phyloP scores from a whole-genome alignment of 1,139 yeast genomes.

The Blastobotrys malaysiensis region DNA sequence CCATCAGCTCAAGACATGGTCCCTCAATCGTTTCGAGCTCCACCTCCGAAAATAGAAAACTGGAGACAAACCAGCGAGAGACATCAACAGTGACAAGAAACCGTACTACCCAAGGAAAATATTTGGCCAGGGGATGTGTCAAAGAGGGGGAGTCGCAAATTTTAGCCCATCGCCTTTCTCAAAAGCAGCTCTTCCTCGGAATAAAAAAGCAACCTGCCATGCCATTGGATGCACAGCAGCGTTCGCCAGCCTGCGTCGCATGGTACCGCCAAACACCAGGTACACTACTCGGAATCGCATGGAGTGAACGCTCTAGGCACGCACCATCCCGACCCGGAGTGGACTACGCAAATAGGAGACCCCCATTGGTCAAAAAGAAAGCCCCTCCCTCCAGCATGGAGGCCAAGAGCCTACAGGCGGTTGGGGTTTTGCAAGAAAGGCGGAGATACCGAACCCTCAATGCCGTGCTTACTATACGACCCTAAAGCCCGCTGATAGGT shows the following conservation, averaged over 20 bases:
- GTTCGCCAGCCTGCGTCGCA: background rate
- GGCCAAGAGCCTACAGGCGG: no score
- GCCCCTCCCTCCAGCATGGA: no score
- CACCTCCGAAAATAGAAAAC: background rate
- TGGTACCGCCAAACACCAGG: background rate
- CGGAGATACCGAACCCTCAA: background rate
- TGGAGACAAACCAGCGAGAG: background rate
- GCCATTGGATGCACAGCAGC: background rate
- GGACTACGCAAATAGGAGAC: no score
- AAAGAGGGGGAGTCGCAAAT: no score
- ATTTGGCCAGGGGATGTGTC: no score
- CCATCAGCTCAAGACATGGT: background rate
- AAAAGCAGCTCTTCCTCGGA: no score
- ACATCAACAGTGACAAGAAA: background rate
- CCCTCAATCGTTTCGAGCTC: background rate
- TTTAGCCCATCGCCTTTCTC: background rate
- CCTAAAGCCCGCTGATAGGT: background rate
- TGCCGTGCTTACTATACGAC: background rate
- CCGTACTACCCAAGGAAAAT: background rate
- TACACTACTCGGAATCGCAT: no score
- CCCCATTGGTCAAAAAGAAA: no score
- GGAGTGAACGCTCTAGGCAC: no score
- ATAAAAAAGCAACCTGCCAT: background rate
- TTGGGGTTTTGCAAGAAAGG: background rate
- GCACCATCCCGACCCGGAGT: no score